Evolutionary conservation across 163 green algal species (phyloP).

Genomic region (Coccomyxa subellipsoidea): DNA sequence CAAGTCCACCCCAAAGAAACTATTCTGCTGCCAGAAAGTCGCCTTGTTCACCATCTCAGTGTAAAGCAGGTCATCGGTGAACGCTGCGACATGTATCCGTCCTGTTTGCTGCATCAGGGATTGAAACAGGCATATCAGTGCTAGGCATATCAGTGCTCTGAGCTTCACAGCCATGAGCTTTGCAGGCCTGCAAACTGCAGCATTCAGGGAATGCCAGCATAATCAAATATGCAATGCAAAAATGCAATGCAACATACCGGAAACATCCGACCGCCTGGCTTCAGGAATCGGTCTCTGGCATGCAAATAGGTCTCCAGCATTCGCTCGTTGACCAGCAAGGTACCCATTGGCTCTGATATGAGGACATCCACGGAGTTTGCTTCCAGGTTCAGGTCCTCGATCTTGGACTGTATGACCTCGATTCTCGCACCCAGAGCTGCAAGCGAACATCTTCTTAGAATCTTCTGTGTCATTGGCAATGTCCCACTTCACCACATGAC

Average conservation of each 20-base stretch:
- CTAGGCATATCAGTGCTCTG: too few species aligned
- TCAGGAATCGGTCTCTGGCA: slow-evolving; percentile 85
- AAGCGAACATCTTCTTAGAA: not conserved
- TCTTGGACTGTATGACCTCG: slow-evolving; percentile 62
- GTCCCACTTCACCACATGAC: too few species aligned
- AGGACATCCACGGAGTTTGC: slow-evolving; percentile 54
- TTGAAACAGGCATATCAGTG: too few species aligned
- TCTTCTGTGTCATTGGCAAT: too few species aligned
- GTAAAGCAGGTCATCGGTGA: slow-evolving; percentile 82
- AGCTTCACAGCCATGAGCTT: too few species aligned
- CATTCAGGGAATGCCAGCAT: too few species aligned
- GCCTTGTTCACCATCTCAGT: slow-evolving; percentile 75
- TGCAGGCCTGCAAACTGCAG: too few species aligned
- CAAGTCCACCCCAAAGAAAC: slow-evolving; percentile 90
- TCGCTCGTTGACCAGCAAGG: slow-evolving; percentile 93
- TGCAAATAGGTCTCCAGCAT: slow-evolving; percentile 96
- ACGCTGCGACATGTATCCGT: slow-evolving; percentile 73
- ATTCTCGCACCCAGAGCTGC: slow-evolving; percentile 39
- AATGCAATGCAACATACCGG: slow-evolving; percentile 48
- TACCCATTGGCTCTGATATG: slow-evolving; percentile 90
- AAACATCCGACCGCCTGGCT: slow-evolving; percentile 94
- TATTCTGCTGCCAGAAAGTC: slow-evolving; percentile 76
- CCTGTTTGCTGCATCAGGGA: slow-evolving; percentile 37
- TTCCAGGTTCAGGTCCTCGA: slow-evolving; percentile 72
- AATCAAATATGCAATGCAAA: too few species aligned